Base-by-base conservation (phyloP, 2,329 filamentous ascomycete genomes). In the Trichoderma semiorbis region DNA sequence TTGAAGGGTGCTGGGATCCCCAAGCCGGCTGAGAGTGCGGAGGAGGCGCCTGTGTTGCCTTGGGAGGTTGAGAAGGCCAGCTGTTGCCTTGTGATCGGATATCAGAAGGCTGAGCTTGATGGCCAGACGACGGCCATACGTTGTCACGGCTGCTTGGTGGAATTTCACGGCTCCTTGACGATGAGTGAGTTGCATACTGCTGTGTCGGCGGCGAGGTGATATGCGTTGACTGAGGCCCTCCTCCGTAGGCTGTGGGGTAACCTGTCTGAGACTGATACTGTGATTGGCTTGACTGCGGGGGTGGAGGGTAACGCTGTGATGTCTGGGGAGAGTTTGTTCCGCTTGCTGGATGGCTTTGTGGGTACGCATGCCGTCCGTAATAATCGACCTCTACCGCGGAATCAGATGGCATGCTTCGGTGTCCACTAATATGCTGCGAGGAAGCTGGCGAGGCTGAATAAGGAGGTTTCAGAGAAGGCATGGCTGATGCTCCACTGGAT, bases 381-480 rank as follows among this genome's bases (percentile, higher is more conserved):
- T 86, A 89, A 14, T 89, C 87, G 12, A 84, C 80, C 30, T 85
- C 84, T 1, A 79, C 79, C 7, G 79, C 73, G 5, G 78, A 72
- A 24, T 81, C 81, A 14, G 81, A 77, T 26, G 80, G 64, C 79
- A 82, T 73, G 75, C 81, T 80, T 32, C 86, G 82, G n/a, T 85
- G 82, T 5, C 81, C 79, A 28, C 79, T 81, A 76, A 86, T 79
- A 66, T 85, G 83, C 72, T 85, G 84, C 8, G 84, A 74, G 72
- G 86, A 85, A 34, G 72, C 73, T 8, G 87, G 86, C 5, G 88
- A 88, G 57, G 85, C 83, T 7, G 82, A 81, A 64, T 84, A 85
- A 5, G 83, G 81, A 5, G 87, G 86, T 78, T 89, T 89, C 67
- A 89, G 80, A 5, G 87, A 81, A 21, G 87, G 86, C 80, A 90